phyloP scores from a whole-genome alignment of 768 basidiomycete species.

The Sporobolomyces pararoseus region DNA sequence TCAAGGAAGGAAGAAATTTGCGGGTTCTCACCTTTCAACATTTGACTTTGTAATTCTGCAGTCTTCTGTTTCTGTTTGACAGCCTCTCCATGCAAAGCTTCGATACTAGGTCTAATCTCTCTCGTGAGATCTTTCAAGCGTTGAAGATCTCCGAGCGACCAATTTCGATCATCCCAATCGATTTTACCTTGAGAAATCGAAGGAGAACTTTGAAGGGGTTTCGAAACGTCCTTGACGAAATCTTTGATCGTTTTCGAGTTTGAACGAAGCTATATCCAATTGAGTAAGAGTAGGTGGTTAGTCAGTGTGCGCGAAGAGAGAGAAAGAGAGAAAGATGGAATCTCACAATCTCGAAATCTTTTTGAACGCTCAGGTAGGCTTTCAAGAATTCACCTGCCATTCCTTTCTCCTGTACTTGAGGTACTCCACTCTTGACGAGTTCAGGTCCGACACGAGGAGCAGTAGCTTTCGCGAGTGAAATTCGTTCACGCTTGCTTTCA shows the following conservation, averaged over 20 bases:
- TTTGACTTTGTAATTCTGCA: conserved; percentile 28
- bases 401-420: conserved; percentile 41
- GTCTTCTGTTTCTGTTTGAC: conserved; percentile 31
- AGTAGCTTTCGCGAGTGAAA: conserved; percentile 11
- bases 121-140: conserved; percentile 19
- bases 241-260: not conserved
- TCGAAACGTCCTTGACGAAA: conserved; percentile 10
- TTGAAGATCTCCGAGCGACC: conserved; percentile 38
- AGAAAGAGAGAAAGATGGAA: not conserved
- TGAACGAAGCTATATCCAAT: conserved; percentile 20
- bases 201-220: conserved; percentile 17
- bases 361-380: conserved; percentile 35
- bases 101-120: conserved; percentile 21
- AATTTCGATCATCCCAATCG: conserved; percentile 15
- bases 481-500: not conserved
- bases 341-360: conserved; percentile 39
- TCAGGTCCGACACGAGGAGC: conserved; percentile 24
- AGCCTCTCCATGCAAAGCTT: conserved; percentile 14
- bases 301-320: not conserved
- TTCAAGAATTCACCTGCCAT: conserved; percentile 44
- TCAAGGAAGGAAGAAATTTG: not conserved
- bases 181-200: not conserved
- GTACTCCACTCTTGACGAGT: not conserved
- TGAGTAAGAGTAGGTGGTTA: too few relatives aligned
- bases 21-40: conserved; percentile 34